Conservation (phyloP, 78 protist genomes). For the Guillardia theta region DNA sequence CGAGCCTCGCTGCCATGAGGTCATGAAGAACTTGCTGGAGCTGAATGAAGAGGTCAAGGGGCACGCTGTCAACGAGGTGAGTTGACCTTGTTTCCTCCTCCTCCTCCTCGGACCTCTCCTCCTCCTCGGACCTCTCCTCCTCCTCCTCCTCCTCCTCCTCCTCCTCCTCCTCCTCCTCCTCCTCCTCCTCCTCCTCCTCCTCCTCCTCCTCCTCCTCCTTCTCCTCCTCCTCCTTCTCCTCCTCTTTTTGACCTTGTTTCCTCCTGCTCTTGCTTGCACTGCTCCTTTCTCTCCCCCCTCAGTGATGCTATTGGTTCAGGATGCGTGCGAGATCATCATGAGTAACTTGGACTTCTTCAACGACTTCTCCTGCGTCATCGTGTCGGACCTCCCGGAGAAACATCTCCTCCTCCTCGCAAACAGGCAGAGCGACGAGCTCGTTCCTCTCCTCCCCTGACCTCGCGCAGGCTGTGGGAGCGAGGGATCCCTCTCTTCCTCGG, state of each 20-base stretch:
- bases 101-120: too few relatives aligned
- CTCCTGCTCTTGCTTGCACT: background rate
- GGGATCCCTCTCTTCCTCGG: background rate
- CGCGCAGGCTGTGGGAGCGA: background rate
- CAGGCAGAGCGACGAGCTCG: too few relatives aligned
- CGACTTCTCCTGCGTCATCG: slow-evolving; percentile 71
- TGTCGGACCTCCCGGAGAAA: slow-evolving; percentile 56
- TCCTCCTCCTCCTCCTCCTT: background rate
- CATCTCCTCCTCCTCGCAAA: slow-evolving; percentile 28
- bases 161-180: too few relatives aligned
- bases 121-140: too few relatives aligned
- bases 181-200: background rate
- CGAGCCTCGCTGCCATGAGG: slow-evolving; percentile 67
- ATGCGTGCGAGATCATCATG: slow-evolving; percentile 44
- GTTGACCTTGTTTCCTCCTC: too few relatives aligned
- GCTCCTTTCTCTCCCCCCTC: too few relatives aligned
- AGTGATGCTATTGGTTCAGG: too few relatives aligned
- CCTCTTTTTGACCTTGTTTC: background rate
- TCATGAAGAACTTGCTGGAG: slow-evolving; percentile 72
- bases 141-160: too few relatives aligned
- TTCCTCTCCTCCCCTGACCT: too few relatives aligned
- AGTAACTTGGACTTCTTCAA: slow-evolving; percentile 51
- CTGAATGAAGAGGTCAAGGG: slow-evolving; percentile 74
- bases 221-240: background rate
- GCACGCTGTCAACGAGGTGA: too few relatives aligned